A percentile compares a stretch with the other conserved stretches of the same genome.
Conservation (phyloP, 495 filamentous ascomycete genomes). For the Penicillium antarcticum region DNA sequence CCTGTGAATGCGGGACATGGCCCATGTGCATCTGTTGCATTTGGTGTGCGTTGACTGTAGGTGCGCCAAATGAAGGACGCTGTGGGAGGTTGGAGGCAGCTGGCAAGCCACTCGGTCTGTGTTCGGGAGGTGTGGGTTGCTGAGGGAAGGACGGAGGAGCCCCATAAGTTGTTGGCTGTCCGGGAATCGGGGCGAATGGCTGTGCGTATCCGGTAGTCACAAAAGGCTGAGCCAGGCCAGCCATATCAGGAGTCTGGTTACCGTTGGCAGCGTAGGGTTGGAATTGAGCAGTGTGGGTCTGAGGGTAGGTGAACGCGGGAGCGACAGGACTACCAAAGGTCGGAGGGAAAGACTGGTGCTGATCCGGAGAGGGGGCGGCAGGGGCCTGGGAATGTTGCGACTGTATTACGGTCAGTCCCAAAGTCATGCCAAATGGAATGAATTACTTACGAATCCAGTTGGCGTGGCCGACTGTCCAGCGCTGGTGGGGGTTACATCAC, state of each 20-base stretch:
- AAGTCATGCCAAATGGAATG: neutral
- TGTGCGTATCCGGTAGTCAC: conserved; percentile 41
- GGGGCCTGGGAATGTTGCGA: conserved; percentile 23
- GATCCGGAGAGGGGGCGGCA: conserved; percentile 14
- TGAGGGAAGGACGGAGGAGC: conserved; percentile 32
- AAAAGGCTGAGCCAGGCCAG: conserved; percentile 23
- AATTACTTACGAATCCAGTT: conserved; percentile 50
- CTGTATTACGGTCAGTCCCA: conserved; percentile 16
- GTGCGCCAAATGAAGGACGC: conserved; percentile 57
- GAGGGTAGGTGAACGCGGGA: conserved; percentile 35
- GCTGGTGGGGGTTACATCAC: conserved; percentile 56
- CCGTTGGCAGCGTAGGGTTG: conserved; percentile 32
- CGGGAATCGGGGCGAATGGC: conserved; percentile 31
- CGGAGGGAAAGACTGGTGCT: conserved; percentile 34
- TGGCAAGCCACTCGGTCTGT: conserved; percentile 49
- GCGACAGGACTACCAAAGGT: conserved; percentile 33
- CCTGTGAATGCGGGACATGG: conserved; percentile 26
- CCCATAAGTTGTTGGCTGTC: conserved; percentile 21
- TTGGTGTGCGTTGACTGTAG: conserved; percentile 53
- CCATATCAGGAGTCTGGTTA: conserved; percentile 24
- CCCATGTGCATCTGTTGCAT: conserved; percentile 66
- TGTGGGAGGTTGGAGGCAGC: conserved; percentile 60
- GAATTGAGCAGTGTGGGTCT: conserved; percentile 42
- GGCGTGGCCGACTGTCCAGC: conserved; percentile 52
- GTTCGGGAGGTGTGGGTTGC: conserved; percentile 36